Base-by-base conservation (phyloP, 192 early-diverging fungal genomes). In the Gamsiella multidivaricata region DNA sequence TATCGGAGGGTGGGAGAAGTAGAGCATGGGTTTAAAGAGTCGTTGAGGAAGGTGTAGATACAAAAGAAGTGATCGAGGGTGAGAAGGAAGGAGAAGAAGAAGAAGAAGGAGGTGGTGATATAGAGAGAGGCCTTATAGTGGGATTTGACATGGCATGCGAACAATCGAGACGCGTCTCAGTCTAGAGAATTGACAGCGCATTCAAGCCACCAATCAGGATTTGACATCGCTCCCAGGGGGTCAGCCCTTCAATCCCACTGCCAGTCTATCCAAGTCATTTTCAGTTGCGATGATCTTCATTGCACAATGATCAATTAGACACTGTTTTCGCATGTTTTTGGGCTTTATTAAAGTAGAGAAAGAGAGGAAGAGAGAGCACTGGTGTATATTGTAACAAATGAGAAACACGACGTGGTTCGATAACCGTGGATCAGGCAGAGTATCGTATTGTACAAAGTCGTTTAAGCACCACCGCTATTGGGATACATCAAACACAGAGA, bases 391-490 rank as follows among this genome's bases (percentile, higher is more conserved):
- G 47, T 50, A 62, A 36, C 60, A 62, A 23, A 51, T 45, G 26
- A 31, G 18, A 49, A 22, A 56, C 32, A 26, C 41, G 46, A 32
- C 28, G 43, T 22, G 4, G 39, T 8, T 46, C 15, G 45, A 46
- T 39, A 22, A 33, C 11, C 29, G 50, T 18, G 47, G 28, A 52
- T 54, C 23, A n/a, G 47, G 39, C 28, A 45, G 33, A 54, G 53
- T 20, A 37, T 26, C 17, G 17, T 70, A 54, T 32, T 47, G 45
- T 62, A 61, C 59, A 58, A 46, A 39, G 15, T 53, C 42, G 69
- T 29, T 78, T 78, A 78, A 52, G 73, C 73, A 51, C 73, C 73
- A 58, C 73, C 73, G 65, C 73, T 78, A 63, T 69, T 34, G 25
- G 11, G 11, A 28, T n/a, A n/a, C n/a, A n/a, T n/a, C 1, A 17